Conservation (phyloP, 345 rosid genomes). For the Eutrema heterophyllum region DNA sequence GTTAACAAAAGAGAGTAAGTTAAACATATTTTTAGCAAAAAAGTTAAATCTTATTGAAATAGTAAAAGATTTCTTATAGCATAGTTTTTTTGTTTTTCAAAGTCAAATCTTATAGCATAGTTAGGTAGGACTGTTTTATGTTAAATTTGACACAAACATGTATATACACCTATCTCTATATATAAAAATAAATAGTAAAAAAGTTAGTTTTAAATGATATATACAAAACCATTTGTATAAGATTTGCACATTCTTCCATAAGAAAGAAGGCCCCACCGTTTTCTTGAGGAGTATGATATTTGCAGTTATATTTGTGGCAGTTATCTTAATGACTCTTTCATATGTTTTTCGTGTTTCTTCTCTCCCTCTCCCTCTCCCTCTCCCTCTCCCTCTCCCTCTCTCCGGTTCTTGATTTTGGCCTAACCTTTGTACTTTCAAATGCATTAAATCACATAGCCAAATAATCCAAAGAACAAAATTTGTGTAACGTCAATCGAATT, state of each 20-base stretch:
- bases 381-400: neutral
- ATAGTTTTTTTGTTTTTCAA: too few species aligned
- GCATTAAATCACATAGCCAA: constrained; percentile 6
- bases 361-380: neutral
- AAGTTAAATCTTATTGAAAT: neutral
- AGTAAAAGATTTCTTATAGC: neutral
- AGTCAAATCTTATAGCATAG: neutral
- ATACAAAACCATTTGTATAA: neutral
- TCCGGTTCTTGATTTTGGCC: constrained; percentile 24
- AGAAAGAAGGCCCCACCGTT: constrained; percentile 25
- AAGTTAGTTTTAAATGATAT: too few species aligned
- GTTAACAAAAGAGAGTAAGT: too few species aligned
- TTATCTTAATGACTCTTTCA: constrained; percentile 29
- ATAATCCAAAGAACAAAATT: neutral
- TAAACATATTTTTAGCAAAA: too few species aligned
- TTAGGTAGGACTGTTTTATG: neutral
- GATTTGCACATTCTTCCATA: constrained; percentile 31
- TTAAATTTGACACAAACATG: neutral
- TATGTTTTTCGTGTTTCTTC: constrained; percentile 12
- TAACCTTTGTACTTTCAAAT: constrained; percentile 16
- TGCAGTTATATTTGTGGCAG: constrained; percentile 36
- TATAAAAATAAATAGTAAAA: neutral
- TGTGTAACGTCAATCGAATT: constrained; percentile 12
- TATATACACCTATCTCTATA: too few species aligned
- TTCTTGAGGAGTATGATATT: constrained; percentile 16